A percentile compares a stretch with the other conserved stretches of the same genome.
These are phyloP conservation scores for Immersiporthe knoxdaviesiana DNA, from an alignment of 2,329 filamentous ascomycete species.

Conservation along the genomic window DNA sequence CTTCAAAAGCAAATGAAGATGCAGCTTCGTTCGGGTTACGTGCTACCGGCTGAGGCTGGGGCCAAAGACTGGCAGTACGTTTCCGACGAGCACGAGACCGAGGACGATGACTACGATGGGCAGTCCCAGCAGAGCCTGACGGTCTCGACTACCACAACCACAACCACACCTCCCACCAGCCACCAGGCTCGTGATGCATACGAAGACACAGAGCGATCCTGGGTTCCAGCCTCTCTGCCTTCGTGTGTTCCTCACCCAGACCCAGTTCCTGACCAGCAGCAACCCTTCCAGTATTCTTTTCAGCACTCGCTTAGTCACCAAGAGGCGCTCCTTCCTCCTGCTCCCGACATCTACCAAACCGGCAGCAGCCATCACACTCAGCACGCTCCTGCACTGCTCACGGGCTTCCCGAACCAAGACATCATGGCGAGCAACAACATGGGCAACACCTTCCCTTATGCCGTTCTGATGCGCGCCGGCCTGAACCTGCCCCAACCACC, in stretches of 20 bases:
- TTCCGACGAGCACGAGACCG: neutral
- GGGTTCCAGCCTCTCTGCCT: neutral
- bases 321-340: constrained; percentile 7
- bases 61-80: neutral
- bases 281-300: neutral
- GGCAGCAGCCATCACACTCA: neutral
- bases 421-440: neutral
- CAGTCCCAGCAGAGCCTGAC: neutral
- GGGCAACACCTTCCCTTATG: neutral
- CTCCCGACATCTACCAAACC: neutral
- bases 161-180: too few relatives aligned
- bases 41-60: neutral
- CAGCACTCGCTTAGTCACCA: neutral
- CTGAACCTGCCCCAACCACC: neutral
- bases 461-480: neutral
- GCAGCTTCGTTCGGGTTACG: neutral
- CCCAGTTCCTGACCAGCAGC: neutral
- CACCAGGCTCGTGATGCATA: neutral
- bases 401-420: neutral
- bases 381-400: neutral
- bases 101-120: neutral
- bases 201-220: neutral
- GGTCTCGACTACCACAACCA: neutral
- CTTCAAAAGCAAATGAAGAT: neutral
- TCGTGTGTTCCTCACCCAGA: constrained; percentile 2